These are phyloP conservation scores for Symbiodinium pilosum DNA, from an alignment of 73 alveolate species.

Conservation along the genomic window DNA sequence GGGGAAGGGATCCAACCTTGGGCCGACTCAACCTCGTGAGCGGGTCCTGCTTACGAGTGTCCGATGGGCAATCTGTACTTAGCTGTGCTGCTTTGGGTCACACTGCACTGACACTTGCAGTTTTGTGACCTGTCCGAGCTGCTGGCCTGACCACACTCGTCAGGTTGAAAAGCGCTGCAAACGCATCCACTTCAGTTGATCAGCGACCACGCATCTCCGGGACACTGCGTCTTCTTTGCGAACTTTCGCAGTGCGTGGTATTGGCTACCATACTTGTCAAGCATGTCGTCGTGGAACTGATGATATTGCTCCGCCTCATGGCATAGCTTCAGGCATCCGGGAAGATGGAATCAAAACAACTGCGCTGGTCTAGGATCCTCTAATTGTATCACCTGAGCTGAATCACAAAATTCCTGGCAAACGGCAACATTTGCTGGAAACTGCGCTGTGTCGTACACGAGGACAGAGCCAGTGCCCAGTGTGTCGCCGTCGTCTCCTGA, in stretches of 20 bases:
- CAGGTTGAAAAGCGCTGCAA: no score
- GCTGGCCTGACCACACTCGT: no score
- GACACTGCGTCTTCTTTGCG: conserved; percentile 40
- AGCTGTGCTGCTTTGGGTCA: no score
- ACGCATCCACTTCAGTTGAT: not conserved
- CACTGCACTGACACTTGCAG: no score
- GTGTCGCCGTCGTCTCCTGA: conserved; percentile 49
- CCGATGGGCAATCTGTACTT: no score
- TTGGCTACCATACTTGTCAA: conserved; percentile 54
- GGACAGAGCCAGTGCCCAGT: conserved; percentile 51
- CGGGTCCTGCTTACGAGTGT: no score
- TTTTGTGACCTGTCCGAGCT: no score
- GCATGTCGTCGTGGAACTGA: conserved; percentile 83
- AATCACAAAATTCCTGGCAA: not conserved
- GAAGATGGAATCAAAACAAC: not conserved
- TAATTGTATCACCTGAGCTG: not conserved
- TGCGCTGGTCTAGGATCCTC: not conserved
- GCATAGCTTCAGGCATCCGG: not conserved
- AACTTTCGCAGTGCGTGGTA: conserved; percentile 45
- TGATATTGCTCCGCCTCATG: conserved; percentile 70
- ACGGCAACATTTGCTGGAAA: conserved; percentile 73
- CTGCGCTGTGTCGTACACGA: conserved; percentile 48
- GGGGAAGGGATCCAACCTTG: no score
- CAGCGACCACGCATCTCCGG: conserved; percentile 33
- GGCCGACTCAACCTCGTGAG: no score